Evolutionary conservation across 352 stramenopile species (phyloP), one percentile per base, ranked within the genome.

Genomic region (Phytophthora podocarpi): DNA sequence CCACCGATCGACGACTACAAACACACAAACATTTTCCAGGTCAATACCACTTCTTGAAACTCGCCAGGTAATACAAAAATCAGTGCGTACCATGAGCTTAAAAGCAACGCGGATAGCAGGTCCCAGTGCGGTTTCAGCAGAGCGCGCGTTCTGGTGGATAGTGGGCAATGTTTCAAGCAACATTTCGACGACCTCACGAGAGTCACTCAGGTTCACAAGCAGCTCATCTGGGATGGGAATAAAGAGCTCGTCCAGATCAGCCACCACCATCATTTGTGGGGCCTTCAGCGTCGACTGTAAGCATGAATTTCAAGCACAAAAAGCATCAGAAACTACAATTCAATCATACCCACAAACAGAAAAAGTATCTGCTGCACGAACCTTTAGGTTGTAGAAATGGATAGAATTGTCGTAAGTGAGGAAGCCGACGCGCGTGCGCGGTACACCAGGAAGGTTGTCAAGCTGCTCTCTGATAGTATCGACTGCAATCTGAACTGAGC

Each of bases 201-300:
- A 97, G 64, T 99, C 86, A 31, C 86, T 91, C 47, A 99, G 71
- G 76, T 99, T 99, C 10, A 99, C 97, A 36, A 99, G 82, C 40
- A 99, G 76, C 74, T 99, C 96, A 64, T 99, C 97, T 11, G 87
- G 87, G 39, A 96, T 94, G n/a, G 87, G 87, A 48, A 94, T 95
- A 72, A 96, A 96, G 1, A 95, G 78, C 37, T 96, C 87, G 30
- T 96, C 87, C 20, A 96, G 64, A 56, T 96, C 87, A 24, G 87
- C 80, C 41, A 96, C 78, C 24, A 96, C 82, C 85, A 96, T 96
- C 87, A 96, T 96, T 65, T 96, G 87, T 18, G 87, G 87, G 2
- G 85, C 75, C 58, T 93, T 96, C 30, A 96, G 37, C 23, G 81
- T 89, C 6, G 85, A 87, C 76, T 85, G 13, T 30, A 53, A 35